phyloP scores from a whole-genome alignment of 306 rosid genomes.

The Medicago lupulina region DNA sequence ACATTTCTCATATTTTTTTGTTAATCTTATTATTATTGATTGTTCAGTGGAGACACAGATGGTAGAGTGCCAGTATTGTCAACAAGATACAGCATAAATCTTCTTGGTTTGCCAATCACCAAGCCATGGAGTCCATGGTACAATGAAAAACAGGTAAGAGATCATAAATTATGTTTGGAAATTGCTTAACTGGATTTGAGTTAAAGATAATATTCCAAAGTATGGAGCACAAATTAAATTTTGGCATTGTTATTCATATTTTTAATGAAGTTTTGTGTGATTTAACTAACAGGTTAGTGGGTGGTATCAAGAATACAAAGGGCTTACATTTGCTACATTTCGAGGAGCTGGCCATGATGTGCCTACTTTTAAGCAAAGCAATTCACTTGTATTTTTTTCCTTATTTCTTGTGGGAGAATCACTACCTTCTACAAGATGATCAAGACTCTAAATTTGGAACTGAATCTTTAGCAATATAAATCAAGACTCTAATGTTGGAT shows the following conservation, averaged over 20 bases:
- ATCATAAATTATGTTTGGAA: conserved; percentile 4
- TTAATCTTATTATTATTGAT: not conserved
- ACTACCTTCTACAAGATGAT: conserved; percentile 53
- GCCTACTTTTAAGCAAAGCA: conserved; percentile 88
- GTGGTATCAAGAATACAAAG: conserved; percentile 84
- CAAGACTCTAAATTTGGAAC: too few species aligned
- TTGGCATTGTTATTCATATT: too few species aligned
- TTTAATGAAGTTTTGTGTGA: not conserved
- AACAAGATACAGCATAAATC: conserved; percentile 77
- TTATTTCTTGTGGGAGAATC: conserved; percentile 71
- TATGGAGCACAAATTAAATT: too few species aligned
- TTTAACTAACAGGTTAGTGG: conserved; percentile 77
- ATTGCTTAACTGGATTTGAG: too few species aligned
- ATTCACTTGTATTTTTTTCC: conserved; percentile 73
- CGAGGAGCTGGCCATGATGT: conserved; percentile 97
- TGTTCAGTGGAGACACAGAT: conserved; percentile 87
- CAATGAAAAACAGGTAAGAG: conserved; percentile 71
- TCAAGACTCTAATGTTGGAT: too few species aligned
- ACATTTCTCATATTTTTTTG: too few species aligned
- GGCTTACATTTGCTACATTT: conserved; percentile 91
- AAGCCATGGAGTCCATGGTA: conserved; percentile 95
- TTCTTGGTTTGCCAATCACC: conserved; percentile 65
- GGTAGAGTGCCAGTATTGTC: conserved; percentile 96
- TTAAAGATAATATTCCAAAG: too few species aligned
- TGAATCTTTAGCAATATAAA: too few species aligned